A percentile compares a stretch with the other conserved stretches of the same genome.
Conservation (phyloP, 2,329 filamentous ascomycete genomes). For the Cladobotryum protrusum region DNA sequence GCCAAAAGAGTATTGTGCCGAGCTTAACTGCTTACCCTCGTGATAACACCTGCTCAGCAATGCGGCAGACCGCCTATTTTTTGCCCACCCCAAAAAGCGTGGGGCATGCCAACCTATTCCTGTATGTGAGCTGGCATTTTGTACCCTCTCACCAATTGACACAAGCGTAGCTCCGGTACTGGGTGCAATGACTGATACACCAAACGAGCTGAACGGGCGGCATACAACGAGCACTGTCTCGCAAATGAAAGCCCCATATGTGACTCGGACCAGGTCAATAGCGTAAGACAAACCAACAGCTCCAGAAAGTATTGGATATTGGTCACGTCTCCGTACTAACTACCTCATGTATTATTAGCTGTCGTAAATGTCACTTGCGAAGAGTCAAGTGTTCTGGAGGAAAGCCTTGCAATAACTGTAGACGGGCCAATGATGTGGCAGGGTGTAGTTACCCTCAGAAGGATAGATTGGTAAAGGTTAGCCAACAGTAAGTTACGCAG, state of each 20-base stretch:
- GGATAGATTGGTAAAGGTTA: slow-evolving; percentile 27
- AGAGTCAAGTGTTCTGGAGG: slow-evolving; percentile 31
- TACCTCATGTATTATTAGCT: slow-evolving; percentile 15
- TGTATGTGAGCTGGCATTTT: not conserved
- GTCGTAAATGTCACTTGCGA: slow-evolving; percentile 26
- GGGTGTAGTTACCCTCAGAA: slow-evolving; percentile 29
- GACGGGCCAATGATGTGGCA: slow-evolving; percentile 22
- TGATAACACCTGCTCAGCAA: not conserved
- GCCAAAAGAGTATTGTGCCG: not conserved
- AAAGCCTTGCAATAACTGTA: slow-evolving; percentile 27
- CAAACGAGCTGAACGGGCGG: not conserved
- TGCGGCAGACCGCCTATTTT: not conserved
- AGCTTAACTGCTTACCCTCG: too few species aligned
- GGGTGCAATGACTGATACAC: not conserved
- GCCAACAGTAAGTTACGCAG: slow-evolving; percentile 21
- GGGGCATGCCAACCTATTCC: not conserved
- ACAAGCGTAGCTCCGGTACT: not conserved
- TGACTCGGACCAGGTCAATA: not conserved
- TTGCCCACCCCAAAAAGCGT: not conserved
- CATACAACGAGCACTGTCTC: not conserved
- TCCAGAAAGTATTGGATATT: not conserved
- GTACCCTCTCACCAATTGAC: not conserved
- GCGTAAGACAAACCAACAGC: not conserved
- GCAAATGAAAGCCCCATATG: slow-evolving; percentile 1
- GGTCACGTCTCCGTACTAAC: not conserved